Conservation (phyloP, 768 basidiomycete genomes). For the Trametes punicea region DNA sequence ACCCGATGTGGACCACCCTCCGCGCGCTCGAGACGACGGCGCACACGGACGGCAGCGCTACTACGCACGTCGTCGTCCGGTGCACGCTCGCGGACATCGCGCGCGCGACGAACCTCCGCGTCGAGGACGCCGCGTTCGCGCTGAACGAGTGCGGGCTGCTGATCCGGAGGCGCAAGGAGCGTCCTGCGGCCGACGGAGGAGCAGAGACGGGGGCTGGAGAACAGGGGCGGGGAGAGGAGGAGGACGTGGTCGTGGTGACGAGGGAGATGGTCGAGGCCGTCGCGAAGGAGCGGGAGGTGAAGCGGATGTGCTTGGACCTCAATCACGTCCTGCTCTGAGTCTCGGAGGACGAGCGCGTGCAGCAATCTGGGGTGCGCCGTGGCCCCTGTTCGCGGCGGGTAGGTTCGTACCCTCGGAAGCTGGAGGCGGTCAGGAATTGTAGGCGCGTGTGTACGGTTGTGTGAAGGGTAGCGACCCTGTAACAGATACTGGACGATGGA, state of each 20-base stretch:
- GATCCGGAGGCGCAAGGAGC: slow-evolving; percentile 36
- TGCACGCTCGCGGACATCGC: slow-evolving; percentile 81
- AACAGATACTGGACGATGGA: neutral
- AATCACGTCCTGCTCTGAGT: slow-evolving; percentile 49
- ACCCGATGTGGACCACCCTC: slow-evolving; percentile 48
- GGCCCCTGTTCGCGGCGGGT: neutral
- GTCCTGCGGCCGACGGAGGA: slow-evolving; percentile 21
- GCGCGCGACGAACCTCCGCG: slow-evolving; percentile 70
- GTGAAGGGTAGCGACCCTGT: neutral
- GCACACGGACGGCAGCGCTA: slow-evolving; percentile 65
- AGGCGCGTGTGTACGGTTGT: slow-evolving; percentile 16
- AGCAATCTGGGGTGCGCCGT: neutral
- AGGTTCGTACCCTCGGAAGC: neutral
- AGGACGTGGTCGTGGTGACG: slow-evolving; percentile 54
- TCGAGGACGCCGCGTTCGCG: slow-evolving; percentile 87
- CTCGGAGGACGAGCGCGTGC: neutral
- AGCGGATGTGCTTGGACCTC: slow-evolving; percentile 62
- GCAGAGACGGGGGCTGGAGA: slow-evolving; percentile 27
- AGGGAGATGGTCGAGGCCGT: slow-evolving; percentile 66
- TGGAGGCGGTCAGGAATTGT: slow-evolving; percentile 9
- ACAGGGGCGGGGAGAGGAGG: slow-evolving; percentile 30
- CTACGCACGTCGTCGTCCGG: slow-evolving; percentile 60
- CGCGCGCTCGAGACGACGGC: slow-evolving; percentile 57
- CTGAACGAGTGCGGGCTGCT: slow-evolving; percentile 85
- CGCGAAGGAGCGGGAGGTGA: slow-evolving; percentile 66